phyloP scores from a whole-genome alignment of 495 filamentous ascomycete genomes.

The Tuber magnatum region DNA sequence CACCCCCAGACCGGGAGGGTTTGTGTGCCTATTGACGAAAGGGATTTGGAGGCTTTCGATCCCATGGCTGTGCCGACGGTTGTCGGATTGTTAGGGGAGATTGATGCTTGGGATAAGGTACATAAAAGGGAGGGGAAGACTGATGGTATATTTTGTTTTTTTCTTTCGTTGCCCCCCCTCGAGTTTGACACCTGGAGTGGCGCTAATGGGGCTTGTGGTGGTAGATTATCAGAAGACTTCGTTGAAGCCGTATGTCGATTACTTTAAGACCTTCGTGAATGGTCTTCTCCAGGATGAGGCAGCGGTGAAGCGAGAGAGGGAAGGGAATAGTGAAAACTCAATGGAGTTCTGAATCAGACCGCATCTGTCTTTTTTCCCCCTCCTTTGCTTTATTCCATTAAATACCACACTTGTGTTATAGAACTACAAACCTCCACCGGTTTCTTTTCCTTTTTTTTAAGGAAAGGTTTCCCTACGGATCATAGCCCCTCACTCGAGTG shows the following conservation, averaged over 20 bases:
- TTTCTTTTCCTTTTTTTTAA: not conserved
- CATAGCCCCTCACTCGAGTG: not conserved
- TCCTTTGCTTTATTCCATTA: not conserved
- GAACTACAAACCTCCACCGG: not conserved
- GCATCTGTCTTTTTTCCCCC: not conserved
- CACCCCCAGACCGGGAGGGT: slow-evolving; percentile 86
- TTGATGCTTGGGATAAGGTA: slow-evolving; percentile 62
- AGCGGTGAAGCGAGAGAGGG: slow-evolving; percentile 59
- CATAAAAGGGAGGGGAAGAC: slow-evolving; percentile 41
- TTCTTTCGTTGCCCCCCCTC: slow-evolving; percentile 34
- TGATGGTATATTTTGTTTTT: slow-evolving; percentile 41
- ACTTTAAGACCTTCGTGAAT: slow-evolving; percentile 74
- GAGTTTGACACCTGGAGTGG: slow-evolving; percentile 21
- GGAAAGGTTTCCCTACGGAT: not conserved
- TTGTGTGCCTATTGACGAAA: slow-evolving; percentile 84
- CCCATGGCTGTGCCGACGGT: slow-evolving; percentile 83
- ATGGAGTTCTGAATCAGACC: slow-evolving; percentile 54
- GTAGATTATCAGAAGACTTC: slow-evolving; percentile 95
- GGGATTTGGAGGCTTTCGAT: slow-evolving; percentile 67
- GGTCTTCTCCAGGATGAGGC: slow-evolving; percentile 74
- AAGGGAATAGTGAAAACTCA: slow-evolving; percentile 44
- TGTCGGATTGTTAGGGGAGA: slow-evolving; percentile 66
- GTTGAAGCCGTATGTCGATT: slow-evolving; percentile 83
- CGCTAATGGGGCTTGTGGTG: slow-evolving; percentile 34
- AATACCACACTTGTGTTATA: slow-evolving; percentile 11